Conservation (phyloP, 2,329 filamentous ascomycete genomes). For the Ophiosphaerella korrae region DNA sequence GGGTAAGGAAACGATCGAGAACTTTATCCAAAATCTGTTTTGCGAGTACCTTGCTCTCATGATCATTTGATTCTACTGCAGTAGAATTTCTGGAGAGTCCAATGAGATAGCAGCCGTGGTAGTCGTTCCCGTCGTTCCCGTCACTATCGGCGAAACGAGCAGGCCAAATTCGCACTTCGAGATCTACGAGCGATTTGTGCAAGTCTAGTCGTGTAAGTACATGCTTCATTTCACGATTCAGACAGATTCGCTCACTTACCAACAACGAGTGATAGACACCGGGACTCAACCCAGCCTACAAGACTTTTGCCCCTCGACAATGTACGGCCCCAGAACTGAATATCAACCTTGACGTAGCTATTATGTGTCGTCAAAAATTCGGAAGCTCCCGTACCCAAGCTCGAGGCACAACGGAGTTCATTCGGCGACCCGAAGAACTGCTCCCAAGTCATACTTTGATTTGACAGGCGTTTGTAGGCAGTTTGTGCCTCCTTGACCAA, state of each 20-base stretch:
- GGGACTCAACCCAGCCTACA: constrained; percentile 68
- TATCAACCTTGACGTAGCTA: constrained; percentile 65
- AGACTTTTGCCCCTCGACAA: constrained; percentile 60
- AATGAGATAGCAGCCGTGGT: constrained; percentile 66
- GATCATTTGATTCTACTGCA: neutral
- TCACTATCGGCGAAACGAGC: constrained; percentile 56
- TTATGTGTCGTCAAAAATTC: constrained; percentile 60
- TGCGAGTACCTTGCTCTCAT: constrained; percentile 50
- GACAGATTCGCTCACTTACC: constrained; percentile 50
- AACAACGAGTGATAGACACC: constrained; percentile 62
- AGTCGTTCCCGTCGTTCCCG: constrained; percentile 50
- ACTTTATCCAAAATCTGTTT: constrained; percentile 51
- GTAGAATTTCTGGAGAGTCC: constrained; percentile 52
- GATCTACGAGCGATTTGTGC: constrained; percentile 56
- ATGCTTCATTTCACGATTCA: neutral
- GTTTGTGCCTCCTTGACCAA: constrained; percentile 59
- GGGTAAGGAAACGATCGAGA: constrained; percentile 43
- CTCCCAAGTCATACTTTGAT: constrained; percentile 35
- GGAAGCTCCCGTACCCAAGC: constrained; percentile 6
- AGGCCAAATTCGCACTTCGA: constrained; percentile 67
- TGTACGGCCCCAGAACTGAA: constrained; percentile 69
- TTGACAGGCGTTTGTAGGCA: constrained; percentile 51
- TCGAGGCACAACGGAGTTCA: neutral
- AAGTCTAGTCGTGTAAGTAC: constrained; percentile 55
- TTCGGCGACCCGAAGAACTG: constrained; percentile 23